Evolutionary conservation across 805 yeast genomes (phyloP), one percentile per base, ranked within the genome.

Genomic region (Pichia eremophila): DNA sequence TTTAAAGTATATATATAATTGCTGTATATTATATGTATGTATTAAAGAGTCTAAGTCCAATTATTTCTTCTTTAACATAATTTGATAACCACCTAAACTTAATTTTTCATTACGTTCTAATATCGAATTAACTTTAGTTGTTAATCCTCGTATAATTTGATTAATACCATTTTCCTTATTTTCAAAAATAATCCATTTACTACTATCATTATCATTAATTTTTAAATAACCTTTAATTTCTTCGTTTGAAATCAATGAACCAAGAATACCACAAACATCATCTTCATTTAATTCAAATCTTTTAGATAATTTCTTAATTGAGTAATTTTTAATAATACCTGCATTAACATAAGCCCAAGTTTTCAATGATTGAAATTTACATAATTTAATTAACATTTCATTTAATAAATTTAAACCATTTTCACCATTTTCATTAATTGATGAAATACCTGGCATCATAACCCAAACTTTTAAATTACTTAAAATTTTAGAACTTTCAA

Each of bases 321-420:
- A 82, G 48, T 91, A 75, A 54, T 85, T 83, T 51, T 82, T 71
- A 70, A 83, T 89, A 58, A 80, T 81, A 34, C 81, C 67, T 62
- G 85, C 86, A 71, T 83, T 89, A 54, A 85, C 82, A 74, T 88
- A 85, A 54, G 93, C 73, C 66, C 85, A 93, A n/a, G 97, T 87
- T 69, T 95, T 81, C 62, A 93, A 75, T 43, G 96, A 95, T 68
- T 88, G 96, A 46, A 80, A 71, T 72, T 93, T 95, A 58, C 95
- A 76, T 69, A 85, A 86, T 54, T 75, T 76, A 56, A 75, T 76
- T 60, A 93, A 74, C 82, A 85, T 79, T n/a, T 67, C 68, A 68
- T 80, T 81, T 62, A 87, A 75, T 43, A 73, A 68, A 44, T 78
- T 87, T 47, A 79, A 65, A 56, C 85, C 81, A n/a, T 42, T 32